Percentiles rank a stretch among this genome's conserved stretches.
Evolutionary conservation across 176 grass and related monocot species (phyloP).

Genomic region (Dactylis glomerata): DNA sequence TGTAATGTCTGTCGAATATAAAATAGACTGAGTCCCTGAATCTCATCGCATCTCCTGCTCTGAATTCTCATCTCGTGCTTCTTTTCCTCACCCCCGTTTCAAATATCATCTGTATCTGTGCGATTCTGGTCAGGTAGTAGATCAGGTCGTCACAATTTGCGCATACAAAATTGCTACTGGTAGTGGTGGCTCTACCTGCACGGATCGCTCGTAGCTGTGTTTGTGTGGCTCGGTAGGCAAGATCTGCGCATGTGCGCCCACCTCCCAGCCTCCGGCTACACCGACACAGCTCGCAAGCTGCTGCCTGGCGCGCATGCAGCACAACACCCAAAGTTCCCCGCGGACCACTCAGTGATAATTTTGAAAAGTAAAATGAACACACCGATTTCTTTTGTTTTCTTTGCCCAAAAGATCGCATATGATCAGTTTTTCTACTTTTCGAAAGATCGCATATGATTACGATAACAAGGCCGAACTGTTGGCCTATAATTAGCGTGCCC

Average conservation of each 20-base stretch:
- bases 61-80: no score
- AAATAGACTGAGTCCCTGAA: no score
- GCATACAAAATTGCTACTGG: no score
- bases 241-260: background rate
- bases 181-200: background rate
- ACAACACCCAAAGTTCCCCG: background rate
- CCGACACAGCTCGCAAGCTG: background rate
- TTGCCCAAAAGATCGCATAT: background rate
- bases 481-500: constrained; percentile 4
- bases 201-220: background rate
- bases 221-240: no score
- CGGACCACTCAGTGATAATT: background rate
- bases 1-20: no score
- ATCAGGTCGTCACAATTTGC: no score
- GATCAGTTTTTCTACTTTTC: background rate
- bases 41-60: no score
- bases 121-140: no score
- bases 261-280: background rate
- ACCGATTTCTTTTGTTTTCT: background rate
- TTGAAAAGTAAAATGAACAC: background rate
- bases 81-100: no score
- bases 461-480: no score
- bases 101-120: no score
- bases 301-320: constrained; percentile 14
- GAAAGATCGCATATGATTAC: background rate